phyloP scores from a whole-genome alignment of 2,329 filamentous ascomycete genomes.

The Neospermospora avenae region DNA sequence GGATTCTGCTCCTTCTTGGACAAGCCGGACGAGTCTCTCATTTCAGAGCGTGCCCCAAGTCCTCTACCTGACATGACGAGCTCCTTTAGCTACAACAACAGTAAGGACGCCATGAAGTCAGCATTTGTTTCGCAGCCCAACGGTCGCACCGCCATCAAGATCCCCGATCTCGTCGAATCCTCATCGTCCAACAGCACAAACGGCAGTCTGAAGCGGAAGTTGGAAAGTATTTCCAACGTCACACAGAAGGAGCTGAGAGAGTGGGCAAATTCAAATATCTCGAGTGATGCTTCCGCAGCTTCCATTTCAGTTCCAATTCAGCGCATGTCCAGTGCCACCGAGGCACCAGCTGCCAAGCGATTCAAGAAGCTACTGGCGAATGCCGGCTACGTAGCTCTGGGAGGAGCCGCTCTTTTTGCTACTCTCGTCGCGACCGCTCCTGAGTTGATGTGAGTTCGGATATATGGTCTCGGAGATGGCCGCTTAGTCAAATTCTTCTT shows the following conservation, averaged over 20 bases:
- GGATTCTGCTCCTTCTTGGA: slow-evolving; percentile 16
- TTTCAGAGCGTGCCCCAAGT: slow-evolving; percentile 12
- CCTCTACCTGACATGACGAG: slow-evolving; percentile 33
- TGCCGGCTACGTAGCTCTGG: slow-evolving; percentile 35
- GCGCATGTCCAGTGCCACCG: not conserved
- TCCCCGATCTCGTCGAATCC: slow-evolving; percentile 32
- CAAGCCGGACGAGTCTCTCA: slow-evolving; percentile 9
- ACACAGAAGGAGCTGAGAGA: slow-evolving; percentile 27
- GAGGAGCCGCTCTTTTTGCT: slow-evolving; percentile 38
- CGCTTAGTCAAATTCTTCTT: not conserved
- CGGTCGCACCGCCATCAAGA: slow-evolving; percentile 29
- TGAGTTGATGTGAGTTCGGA: slow-evolving; percentile 30
- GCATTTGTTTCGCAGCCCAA: not conserved
- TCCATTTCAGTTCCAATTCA: not conserved
- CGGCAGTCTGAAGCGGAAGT: slow-evolving; percentile 32
- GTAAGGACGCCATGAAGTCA: slow-evolving; percentile 17
- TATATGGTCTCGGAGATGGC: not conserved
- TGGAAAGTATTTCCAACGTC: slow-evolving; percentile 31
- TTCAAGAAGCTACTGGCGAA: slow-evolving; percentile 30
- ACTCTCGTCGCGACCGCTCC: slow-evolving; percentile 39
- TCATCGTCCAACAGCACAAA: slow-evolving; percentile 6
- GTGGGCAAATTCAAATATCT: slow-evolving; percentile 22
- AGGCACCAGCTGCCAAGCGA: slow-evolving; percentile 30
- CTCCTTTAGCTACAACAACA: slow-evolving; percentile 27
- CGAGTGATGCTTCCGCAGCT: not conserved